Evolutionary conservation across 805 yeast genomes (phyloP).

Genomic region (Spathaspora sp.): DNA sequence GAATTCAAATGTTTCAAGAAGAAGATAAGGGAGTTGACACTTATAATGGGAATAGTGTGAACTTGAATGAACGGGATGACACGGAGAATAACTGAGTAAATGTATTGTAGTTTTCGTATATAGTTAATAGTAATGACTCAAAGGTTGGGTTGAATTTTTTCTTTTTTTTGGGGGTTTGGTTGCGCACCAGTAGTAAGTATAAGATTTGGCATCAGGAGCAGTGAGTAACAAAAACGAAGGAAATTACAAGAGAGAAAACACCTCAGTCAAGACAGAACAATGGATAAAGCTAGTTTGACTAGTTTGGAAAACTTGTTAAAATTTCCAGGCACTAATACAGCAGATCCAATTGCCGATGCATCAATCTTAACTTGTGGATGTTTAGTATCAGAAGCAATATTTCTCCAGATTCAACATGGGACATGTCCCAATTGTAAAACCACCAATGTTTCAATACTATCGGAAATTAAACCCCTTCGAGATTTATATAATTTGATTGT

Average conservation of each 20-base stretch:
- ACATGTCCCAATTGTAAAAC: constrained; percentile 24
- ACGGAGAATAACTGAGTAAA: neutral
- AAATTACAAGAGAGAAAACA: too few relatives aligned
- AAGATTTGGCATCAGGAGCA: neutral
- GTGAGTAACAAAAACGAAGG: too few relatives aligned
- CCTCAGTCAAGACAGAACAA: too few relatives aligned
- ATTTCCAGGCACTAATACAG: constrained; percentile 15
- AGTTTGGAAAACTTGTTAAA: constrained; percentile 22
- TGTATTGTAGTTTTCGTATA: neutral
- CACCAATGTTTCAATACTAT: constrained; percentile 18
- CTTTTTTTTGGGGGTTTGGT: neutral
- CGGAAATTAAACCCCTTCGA: constrained; percentile 30
- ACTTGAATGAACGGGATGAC: constrained; percentile 10
- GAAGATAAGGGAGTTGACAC: constrained; percentile 10
- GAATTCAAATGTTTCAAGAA: constrained; percentile 17
- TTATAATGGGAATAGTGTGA: constrained; percentile 13
- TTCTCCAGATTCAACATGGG: constrained; percentile 7
- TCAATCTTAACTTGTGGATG: constrained; percentile 41
- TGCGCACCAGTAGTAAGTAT: neutral
- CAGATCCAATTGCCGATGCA: constrained; percentile 24
- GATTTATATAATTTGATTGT: constrained; percentile 25
- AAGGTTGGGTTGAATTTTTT: neutral
- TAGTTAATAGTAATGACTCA: neutral
- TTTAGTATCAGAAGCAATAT: constrained; percentile 30
- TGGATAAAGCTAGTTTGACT: neutral